phyloP scores from a whole-genome alignment of 2,329 filamentous ascomycete genomes.

The Dactylellina sp. region DNA sequence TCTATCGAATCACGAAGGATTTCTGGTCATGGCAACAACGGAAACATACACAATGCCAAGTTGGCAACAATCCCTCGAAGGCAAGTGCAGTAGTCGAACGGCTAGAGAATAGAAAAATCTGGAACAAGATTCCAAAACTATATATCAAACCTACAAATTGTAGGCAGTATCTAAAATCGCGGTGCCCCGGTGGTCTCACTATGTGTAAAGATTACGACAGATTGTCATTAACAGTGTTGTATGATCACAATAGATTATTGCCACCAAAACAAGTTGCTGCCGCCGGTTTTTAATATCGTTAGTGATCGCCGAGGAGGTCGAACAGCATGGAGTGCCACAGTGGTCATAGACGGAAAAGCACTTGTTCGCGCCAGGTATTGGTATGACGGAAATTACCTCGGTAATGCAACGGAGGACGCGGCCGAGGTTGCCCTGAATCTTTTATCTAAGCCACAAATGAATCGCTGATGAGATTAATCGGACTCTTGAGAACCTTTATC shows the following conservation, averaged over 20 bases:
- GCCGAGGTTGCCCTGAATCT: conserved; percentile 78
- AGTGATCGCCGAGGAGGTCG: conserved; percentile 55
- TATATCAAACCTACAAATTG: background rate
- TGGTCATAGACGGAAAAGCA: conserved; percentile 77
- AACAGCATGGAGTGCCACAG: conserved; percentile 64
- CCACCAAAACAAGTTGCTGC: conserved; percentile 19
- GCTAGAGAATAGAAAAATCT: background rate
- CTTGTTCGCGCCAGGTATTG: conserved; percentile 80
- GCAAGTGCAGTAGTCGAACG: conserved; percentile 15
- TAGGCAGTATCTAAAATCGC: background rate
- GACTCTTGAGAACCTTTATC: too few relatives aligned
- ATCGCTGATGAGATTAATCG: conserved; percentile 3
- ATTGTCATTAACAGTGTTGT: background rate
- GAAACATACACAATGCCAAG: conserved; percentile 7
- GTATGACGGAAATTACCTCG: conserved; percentile 89
- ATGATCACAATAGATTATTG: conserved; percentile 35
- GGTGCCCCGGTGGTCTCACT: too few relatives aligned
- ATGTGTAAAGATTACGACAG: background rate
- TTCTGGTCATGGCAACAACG: conserved; percentile 22
- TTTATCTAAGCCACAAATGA: conserved; percentile 10
- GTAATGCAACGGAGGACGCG: conserved; percentile 91
- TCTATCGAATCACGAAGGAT: background rate
- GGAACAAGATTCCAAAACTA: background rate
- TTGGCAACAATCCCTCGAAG: conserved; percentile 53
- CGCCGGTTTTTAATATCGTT: conserved; percentile 38